These are phyloP conservation scores for Chrysoporthe puriensis DNA, from an alignment of 2,329 filamentous ascomycete genomes.

Conservation along the genomic window DNA sequence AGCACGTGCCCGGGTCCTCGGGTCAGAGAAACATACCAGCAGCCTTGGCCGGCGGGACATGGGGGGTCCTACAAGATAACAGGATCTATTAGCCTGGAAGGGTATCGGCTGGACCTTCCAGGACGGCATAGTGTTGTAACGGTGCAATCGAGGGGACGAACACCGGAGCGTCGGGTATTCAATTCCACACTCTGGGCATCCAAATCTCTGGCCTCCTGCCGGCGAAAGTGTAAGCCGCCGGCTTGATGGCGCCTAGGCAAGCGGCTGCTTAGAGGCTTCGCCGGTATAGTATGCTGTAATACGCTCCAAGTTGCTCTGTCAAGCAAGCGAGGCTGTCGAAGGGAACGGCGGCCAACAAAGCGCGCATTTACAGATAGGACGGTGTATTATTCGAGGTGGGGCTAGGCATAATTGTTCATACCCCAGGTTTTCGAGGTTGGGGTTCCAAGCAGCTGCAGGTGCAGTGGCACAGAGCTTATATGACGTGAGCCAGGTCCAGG, in stretches of 20 bases:
- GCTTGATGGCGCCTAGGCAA: too few relatives aligned
- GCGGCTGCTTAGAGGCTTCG: too few relatives aligned
- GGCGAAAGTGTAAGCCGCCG: not conserved
- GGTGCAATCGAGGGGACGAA: not conserved
- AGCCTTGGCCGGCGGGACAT: not conserved
- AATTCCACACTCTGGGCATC: too few relatives aligned
- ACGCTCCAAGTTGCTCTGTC: too few relatives aligned
- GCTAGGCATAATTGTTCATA: not conserved
- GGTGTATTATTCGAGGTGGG: not conserved
- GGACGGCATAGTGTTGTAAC: not conserved
- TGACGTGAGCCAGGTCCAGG: not conserved
- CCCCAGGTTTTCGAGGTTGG: not conserved
- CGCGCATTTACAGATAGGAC: not conserved
- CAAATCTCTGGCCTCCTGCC: not conserved
- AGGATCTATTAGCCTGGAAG: not conserved
- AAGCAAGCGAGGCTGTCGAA: not conserved
- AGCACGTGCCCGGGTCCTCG: not conserved
- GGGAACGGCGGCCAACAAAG: not conserved
- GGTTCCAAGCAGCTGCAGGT: not conserved
- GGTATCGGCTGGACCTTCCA: not conserved
- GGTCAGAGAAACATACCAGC: not conserved
- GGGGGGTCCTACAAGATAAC: not conserved
- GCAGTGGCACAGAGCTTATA: not conserved
- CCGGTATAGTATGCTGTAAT: too few relatives aligned
- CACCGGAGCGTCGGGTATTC: too few relatives aligned